These are phyloP conservation scores for Cicer judaicum DNA, from an alignment of 306 rosid species.

Conservation along the genomic window DNA sequence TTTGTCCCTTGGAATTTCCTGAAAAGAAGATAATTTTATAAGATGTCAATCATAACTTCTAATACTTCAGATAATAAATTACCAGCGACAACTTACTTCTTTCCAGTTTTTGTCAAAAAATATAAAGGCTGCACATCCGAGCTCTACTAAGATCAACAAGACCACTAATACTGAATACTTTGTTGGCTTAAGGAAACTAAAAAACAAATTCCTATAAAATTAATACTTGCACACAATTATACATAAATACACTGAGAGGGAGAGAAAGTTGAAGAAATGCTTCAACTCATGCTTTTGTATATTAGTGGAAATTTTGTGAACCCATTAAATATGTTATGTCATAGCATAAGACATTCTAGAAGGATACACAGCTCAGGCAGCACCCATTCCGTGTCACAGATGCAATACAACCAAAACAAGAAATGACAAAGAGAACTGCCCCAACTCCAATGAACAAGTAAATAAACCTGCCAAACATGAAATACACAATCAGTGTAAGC, in stretches of 20 bases:
- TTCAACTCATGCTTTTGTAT: constrained; percentile 28
- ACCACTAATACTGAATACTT: constrained; percentile 81
- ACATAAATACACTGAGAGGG: neutral
- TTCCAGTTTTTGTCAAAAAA: constrained; percentile 94
- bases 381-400: constrained; percentile 77
- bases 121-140: constrained; percentile 86
- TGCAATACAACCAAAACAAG: constrained; percentile 91
- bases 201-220: constrained; percentile 26
- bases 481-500: constrained; percentile 38
- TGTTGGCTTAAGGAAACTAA: constrained; percentile 67
- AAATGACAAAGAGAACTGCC: constrained; percentile 68
- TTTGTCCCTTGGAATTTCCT: constrained; percentile 85
- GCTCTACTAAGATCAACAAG: constrained; percentile 76
- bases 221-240: neutral
- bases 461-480: constrained; percentile 80
- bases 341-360: constrained; percentile 41
- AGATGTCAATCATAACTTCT: constrained; percentile 40
- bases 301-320: constrained; percentile 5
- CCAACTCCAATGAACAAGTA: constrained; percentile 87
- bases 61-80: constrained; percentile 38
- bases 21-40: constrained; percentile 41
- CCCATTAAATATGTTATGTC: constrained; percentile 20
- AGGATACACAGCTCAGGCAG: constrained; percentile 97
- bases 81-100: constrained; percentile 54
- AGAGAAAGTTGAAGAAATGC: constrained; percentile 18